Base-by-base conservation (phyloP, 2,329 filamentous ascomycete species). In the Aureobasidium pullulans region DNA sequence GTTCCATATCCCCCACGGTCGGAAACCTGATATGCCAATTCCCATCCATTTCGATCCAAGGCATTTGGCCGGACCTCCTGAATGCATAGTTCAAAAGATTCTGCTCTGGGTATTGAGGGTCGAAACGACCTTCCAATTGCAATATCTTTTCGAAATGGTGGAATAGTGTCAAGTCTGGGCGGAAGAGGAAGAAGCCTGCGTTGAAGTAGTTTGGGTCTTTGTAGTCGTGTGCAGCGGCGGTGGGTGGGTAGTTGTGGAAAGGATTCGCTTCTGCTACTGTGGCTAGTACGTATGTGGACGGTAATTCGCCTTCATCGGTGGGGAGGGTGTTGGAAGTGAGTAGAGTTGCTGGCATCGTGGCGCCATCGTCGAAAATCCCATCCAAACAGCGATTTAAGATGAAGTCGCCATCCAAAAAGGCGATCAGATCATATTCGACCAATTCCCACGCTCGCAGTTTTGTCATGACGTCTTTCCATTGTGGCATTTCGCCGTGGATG, bases 371-470 rank as follows among this genome's bases (percentile, higher is more conserved):
- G 62, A 72, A 73, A 16, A 73, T 61, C 32, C 62, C 66, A 49
- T 71, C 68, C 7, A 72, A 59, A 2, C 64, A 59, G 1, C 52
- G 19, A 10, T 62, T 66, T 3, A 72, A 63, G 32, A 71, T 62
- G 1, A 62, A 68, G 49, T 72, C 71, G 36, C 66, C 68, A 53
- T 73, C 71, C 3, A 73, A 60, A 62, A 72, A 68, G 11, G 66
- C 62, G 36, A 73, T 68, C 3, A 60, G 61, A n/a, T 68, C 66
- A 62, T 71, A 74, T 49, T 72, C 64, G 1, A 64, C 69, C 59
- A 74, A 66, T 59, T 73, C 63, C 68, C 68, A 75, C 1, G 72
- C 66, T 16, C 70, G 70, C 32, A 75, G 63, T 62, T 75, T 75
- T 11, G 68, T 67, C 66, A 75, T 67, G 11, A 73, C 63, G 32